Evolutionary conservation across 306 rosid species (phyloP).

Genomic region (Biancaea sappan): DNA sequence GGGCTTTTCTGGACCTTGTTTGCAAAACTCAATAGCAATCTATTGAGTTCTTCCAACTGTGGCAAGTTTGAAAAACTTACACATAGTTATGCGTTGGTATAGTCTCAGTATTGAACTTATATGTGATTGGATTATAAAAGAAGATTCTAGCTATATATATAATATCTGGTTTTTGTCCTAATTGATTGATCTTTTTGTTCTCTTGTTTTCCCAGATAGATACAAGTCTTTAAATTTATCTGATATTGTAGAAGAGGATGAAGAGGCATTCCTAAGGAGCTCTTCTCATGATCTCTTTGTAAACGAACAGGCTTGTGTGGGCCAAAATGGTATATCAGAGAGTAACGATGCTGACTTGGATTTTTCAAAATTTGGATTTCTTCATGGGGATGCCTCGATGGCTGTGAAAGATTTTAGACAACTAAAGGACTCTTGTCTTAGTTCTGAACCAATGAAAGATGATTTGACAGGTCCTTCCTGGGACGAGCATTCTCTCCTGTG

Average conservation of each 20-base stretch:
- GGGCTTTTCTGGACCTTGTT: slow-evolving; percentile 27
- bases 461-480: slow-evolving; percentile 36
- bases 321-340: slow-evolving; percentile 46
- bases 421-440: slow-evolving; percentile 52
- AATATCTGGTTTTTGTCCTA: slow-evolving; percentile 32
- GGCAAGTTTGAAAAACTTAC: slow-evolving; percentile 24
- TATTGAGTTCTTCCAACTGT: slow-evolving; percentile 7
- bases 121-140: slow-evolving; percentile 27
- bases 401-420: slow-evolving; percentile 40
- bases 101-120: not conserved
- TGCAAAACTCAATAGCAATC: slow-evolving; percentile 28
- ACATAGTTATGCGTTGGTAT: not conserved
- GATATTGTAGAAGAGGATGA: slow-evolving; percentile 93
- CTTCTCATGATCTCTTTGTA: slow-evolving; percentile 48
- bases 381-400: slow-evolving; percentile 47
- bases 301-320: slow-evolving; percentile 45
- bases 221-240: slow-evolving; percentile 53
- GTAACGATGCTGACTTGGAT: slow-evolving; percentile 52
- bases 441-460: slow-evolving; percentile 77
- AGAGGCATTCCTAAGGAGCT: slow-evolving; percentile 73
- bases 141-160: slow-evolving; percentile 18
- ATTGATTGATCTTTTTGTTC: not conserved
- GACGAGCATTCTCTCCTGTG: slow-evolving; percentile 42
- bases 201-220: slow-evolving; percentile 63
- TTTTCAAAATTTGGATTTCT: slow-evolving; percentile 56